Base-by-base conservation (phyloP, 768 basidiomycete genomes). In the Xerocomellus chrysenteron region DNA sequence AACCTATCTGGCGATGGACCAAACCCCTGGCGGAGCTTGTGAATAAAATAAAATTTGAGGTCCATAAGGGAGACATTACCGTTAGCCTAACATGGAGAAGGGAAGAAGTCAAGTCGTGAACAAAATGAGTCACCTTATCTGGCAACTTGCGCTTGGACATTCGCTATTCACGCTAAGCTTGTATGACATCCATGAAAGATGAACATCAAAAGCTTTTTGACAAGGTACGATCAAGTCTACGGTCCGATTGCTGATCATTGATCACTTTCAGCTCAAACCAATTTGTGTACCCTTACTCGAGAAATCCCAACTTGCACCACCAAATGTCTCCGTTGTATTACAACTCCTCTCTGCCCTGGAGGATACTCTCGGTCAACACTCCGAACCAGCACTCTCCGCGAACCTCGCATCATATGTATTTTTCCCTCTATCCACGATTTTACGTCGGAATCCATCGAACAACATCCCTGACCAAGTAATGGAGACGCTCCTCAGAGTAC, bases 371-470 rank as follows among this genome's bases (percentile, higher is more conserved):
- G 68, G 68, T n/a, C 73, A 76, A 7, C 64, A 82, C 26, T 71
- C 78, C 11, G 60, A 73, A 13, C 71, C 75, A 9, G 50, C 68
- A 5, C 78, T 92, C 36, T 76, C 81, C 1, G 67, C 82, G 0
- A 80, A 82, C 16, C 78, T 94, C 47, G 82, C 92, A 43, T 86
- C 88, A 44, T 98, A 98, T 70, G 76, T 85, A 30, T 91, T 95
- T 73, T 89, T 93, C 63, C 96, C 96, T 4, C 70, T 98, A 40
- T 93, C 93, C 2, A 83, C 86, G 30, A 83, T 97, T 48, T 79
- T 98, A 36, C 86, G 88, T 47, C 85, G 90, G 33, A 92, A 94
- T 68, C 65, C 80, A 16, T 80, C 86, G 3, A 66, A 79, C 7
- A 75, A 80, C 14, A 87, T 96, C 46, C 88, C 92, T 9, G 87